Percentiles rank a stretch among this genome's conserved stretches.
Conservation (phyloP, 140 eudicot genomes). For the Cichorium intybus region DNA sequence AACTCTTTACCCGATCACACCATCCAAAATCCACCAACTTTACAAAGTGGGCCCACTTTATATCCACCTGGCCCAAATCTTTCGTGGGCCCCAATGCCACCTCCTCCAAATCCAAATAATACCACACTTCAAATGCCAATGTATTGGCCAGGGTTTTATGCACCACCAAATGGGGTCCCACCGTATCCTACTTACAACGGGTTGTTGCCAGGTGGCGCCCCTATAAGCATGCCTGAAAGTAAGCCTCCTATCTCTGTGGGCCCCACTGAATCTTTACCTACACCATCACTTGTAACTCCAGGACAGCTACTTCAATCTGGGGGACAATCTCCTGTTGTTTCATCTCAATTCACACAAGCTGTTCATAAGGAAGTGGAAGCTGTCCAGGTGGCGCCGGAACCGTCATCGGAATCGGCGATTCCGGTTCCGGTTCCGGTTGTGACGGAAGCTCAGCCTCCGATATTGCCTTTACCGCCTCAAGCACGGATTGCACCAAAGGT, state of each 20-base stretch:
- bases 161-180: constrained; percentile 70
- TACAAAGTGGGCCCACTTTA: constrained; percentile 54
- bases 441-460: constrained; percentile 73
- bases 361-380: constrained; percentile 65
- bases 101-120: constrained; percentile 51
- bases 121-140: constrained; percentile 75
- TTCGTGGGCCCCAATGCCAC: constrained; percentile 75
- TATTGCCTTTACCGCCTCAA: constrained; percentile 65
- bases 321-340: constrained; percentile 24
- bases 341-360: constrained; percentile 40
- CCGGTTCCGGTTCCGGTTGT: constrained; percentile 35
- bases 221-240: constrained; percentile 35
- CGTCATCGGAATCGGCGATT: constrained; percentile 28
- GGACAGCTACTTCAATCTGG: constrained; percentile 65
- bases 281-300: constrained; percentile 69
- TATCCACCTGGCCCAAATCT: constrained; percentile 66
- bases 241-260: constrained; percentile 40
- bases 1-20: constrained; percentile 43
- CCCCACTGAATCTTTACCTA: constrained; percentile 28
- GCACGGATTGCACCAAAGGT: constrained; percentile 53
- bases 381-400: constrained; percentile 38
- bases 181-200: constrained; percentile 57
- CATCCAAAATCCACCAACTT: constrained; percentile 39
- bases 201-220: constrained; percentile 48
- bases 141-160: constrained; percentile 90